Base-by-base conservation (phyloP, 139 green algal species). In the Micractinium sp. region DNA sequence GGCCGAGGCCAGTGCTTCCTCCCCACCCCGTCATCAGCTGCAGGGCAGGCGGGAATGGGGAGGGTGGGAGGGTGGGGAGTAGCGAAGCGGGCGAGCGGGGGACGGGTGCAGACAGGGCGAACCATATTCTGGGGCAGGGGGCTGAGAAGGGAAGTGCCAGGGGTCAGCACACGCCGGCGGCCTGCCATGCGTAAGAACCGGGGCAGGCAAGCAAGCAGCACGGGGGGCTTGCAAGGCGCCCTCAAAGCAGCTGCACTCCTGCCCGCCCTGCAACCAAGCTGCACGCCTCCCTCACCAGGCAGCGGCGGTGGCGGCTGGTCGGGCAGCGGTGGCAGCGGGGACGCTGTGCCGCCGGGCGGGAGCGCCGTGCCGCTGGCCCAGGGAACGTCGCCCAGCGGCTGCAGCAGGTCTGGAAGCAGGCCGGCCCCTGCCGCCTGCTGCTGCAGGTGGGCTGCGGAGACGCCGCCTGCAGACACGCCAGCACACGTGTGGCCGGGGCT, bases 401-500 rank as follows among this genome's bases (percentile, higher is more conserved):
- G 23, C 82, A 78, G 82, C 82, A 87, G 36, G 82, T 61, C 81
- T 61, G 81, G 81, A 35, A 75, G n/a, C 81, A 60, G 81, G 47
- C 47, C 47, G 47, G 47, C 47, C 5, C 47, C 47, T 56, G 47
- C 47, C 47, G 47, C 47, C 76, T 16, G 36, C n/a, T 56, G 35
- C 35, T 82, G 76, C 63, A 71, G 63, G 67, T 38, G 33, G 3
- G 67, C 67, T 29, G 67, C 66, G 5, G 27, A 33, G 14, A 75
- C 83, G 38, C 67, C 83, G 13, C 83, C 83, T 87, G 83, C 39
- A 41, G 31, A 3, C 53, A 25, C 18, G 23, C 1, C 60, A 67
- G 16, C 60, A 67, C 60, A 16, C 60, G 15, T 14, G 60, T 67
- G 15, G 16, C 60, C 60, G 16, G 60, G 60, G 15, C 15, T 67